Conservation (phyloP, 2,329 filamentous ascomycete species). For the Ophiocordyceps camponoti-leonardi region DNA sequence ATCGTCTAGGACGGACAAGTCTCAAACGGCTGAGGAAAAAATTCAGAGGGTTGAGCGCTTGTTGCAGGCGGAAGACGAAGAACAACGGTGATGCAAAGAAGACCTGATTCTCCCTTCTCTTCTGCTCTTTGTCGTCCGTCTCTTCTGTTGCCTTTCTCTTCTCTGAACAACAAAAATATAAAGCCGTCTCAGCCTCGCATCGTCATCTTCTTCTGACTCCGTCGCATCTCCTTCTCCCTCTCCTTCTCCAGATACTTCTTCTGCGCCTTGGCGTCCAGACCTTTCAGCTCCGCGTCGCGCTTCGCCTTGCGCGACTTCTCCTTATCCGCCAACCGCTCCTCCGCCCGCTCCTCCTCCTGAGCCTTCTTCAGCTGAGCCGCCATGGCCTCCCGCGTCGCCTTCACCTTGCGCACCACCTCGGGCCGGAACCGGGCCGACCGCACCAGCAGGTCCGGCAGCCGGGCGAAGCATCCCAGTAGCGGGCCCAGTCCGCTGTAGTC, state of each 20-base stretch:
- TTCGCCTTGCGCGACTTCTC: slow-evolving; percentile 75
- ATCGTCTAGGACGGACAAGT: slow-evolving; percentile 62
- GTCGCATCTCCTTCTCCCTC: slow-evolving; percentile 52
- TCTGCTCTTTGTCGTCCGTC: no score
- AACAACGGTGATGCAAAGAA: no score
- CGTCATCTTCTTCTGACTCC: slow-evolving; percentile 36
- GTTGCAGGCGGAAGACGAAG: slow-evolving; percentile 19
- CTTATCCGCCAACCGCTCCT: slow-evolving; percentile 55
- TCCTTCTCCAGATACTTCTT: slow-evolving; percentile 74
- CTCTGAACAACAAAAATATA: background rate
- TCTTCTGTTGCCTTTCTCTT: no score
- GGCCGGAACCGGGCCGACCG: slow-evolving; percentile 68
- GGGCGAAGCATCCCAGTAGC: slow-evolving; percentile 67
- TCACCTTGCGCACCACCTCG: slow-evolving; percentile 76
- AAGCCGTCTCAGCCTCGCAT: slow-evolving; percentile 25
- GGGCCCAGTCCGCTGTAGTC: slow-evolving; percentile 51
- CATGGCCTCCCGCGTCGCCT: slow-evolving; percentile 61
- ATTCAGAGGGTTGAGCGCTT: slow-evolving; percentile 40
- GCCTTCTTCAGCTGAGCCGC: slow-evolving; percentile 63
- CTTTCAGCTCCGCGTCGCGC: slow-evolving; percentile 65
- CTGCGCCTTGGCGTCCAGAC: slow-evolving; percentile 65
- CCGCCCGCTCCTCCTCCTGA: slow-evolving; percentile 64
- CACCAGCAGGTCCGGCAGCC: slow-evolving; percentile 69
- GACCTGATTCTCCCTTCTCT: no score
- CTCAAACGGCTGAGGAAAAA: slow-evolving; percentile 66